These are phyloP conservation scores for Coemansia sp. DNA, from an alignment of 192 early-diverging fungal species.

Conservation along the genomic window DNA sequence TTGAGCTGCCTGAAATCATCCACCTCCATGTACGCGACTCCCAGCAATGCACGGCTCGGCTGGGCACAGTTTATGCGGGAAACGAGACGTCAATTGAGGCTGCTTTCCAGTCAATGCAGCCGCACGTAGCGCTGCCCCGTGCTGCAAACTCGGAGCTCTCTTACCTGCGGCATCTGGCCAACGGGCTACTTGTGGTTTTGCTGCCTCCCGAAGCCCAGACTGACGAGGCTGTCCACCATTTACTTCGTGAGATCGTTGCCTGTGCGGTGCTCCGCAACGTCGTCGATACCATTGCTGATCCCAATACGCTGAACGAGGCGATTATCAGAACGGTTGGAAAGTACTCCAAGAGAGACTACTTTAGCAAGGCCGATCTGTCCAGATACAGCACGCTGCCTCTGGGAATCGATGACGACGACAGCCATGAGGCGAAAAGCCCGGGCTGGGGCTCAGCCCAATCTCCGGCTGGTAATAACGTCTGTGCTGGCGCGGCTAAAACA, in stretches of 20 bases:
- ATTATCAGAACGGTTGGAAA: conserved; percentile 43
- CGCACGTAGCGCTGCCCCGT: conserved; percentile 45
- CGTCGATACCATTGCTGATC: conserved; percentile 43
- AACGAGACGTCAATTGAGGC: conserved; percentile 46
- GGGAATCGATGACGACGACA: conserved; percentile 32
- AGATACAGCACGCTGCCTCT: conserved; percentile 48
- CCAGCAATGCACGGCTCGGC: conserved; percentile 45
- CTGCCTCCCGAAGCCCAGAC: conserved; percentile 48
- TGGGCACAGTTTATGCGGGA: conserved; percentile 49
- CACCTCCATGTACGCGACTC: conserved; percentile 49
- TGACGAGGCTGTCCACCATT: conserved; percentile 44
- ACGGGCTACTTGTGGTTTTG: conserved; percentile 42
- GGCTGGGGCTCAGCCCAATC: background rate
- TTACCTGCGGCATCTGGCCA: conserved; percentile 45
- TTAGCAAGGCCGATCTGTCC: conserved; percentile 43
- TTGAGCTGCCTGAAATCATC: conserved; percentile 47
- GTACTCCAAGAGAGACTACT: conserved; percentile 48
- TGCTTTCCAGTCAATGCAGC: conserved; percentile 54
- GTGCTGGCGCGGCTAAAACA: background rate
- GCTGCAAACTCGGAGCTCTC: conserved; percentile 53
- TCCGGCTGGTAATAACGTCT: background rate
- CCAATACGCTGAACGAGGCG: conserved; percentile 51
- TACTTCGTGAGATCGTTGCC: conserved; percentile 51
- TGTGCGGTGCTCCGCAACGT: conserved; percentile 57
- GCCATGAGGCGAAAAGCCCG: background rate